phyloP scores from a whole-genome alignment of 768 basidiomycete genomes.

The Fistulinella prunicolor region DNA sequence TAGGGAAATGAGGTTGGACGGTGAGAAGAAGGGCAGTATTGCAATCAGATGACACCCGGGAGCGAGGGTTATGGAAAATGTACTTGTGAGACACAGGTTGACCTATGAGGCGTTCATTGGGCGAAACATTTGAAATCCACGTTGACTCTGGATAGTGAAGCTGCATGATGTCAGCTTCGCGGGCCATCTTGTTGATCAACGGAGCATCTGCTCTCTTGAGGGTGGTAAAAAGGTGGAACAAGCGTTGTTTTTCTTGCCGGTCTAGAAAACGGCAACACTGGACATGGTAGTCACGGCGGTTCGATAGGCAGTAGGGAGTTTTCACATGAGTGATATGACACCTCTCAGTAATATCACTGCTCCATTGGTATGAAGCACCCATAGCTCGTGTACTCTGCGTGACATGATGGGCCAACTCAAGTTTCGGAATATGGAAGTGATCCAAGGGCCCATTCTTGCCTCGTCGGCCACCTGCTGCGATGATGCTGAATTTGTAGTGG shows the following conservation, averaged over 20 bases:
- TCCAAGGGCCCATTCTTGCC: constrained; percentile 6
- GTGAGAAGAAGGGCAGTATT: no score
- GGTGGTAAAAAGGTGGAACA: constrained; percentile 4
- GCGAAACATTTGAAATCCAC: no score
- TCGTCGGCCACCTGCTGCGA: neutral
- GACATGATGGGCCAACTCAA: constrained; percentile 25
- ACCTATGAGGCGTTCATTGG: no score
- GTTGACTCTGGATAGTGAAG: no score
- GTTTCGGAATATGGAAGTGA: constrained; percentile 9
- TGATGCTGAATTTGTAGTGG: constrained; percentile 4
- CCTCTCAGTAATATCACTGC: constrained; percentile 8
- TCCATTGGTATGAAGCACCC: constrained; percentile 26
- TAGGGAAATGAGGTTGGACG: no score
- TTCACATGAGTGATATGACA: constrained; percentile 12
- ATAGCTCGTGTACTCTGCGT: constrained; percentile 22
- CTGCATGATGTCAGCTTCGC: no score
- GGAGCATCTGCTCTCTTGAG: no score
- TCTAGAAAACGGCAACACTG: constrained; percentile 10
- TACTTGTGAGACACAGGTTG: no score
- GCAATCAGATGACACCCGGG: no score
- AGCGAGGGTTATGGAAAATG: no score
- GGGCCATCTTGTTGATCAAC: no score
- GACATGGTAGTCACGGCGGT: neutral
- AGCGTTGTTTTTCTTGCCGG: constrained; percentile 2
- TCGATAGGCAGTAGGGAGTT: neutral